Evolutionary conservation across 495 filamentous ascomycete species (phyloP).

Genomic region (Xylaria bambusicola): DNA sequence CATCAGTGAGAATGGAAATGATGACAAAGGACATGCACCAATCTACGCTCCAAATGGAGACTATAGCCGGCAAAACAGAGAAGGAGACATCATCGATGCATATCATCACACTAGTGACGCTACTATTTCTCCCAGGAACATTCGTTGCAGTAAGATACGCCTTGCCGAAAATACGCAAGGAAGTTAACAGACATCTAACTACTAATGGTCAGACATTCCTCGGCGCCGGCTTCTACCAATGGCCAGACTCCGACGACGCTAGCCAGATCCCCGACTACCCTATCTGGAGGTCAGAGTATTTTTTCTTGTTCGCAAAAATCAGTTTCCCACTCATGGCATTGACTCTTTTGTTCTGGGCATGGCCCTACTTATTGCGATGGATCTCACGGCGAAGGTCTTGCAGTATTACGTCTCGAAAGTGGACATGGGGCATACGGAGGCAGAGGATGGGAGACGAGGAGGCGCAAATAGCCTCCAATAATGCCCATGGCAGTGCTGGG

Average conservation of each 20-base stretch:
- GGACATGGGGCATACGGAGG: background rate
- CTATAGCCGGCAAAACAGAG: conserved; percentile 34
- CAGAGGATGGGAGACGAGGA: background rate
- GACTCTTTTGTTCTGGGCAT: background rate
- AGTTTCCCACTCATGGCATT: conserved; percentile 7
- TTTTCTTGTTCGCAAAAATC: conserved; percentile 11
- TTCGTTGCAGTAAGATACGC: conserved; percentile 41
- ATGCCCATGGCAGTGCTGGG: background rate
- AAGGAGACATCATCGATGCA: conserved; percentile 42
- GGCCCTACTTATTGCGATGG: too few species aligned
- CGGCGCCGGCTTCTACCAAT: conserved; percentile 36
- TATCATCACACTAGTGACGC: conserved; percentile 45
- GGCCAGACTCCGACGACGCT: conserved; percentile 3
- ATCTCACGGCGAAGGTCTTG: background rate
- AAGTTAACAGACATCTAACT: conserved; percentile 11
- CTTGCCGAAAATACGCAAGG: conserved; percentile 4
- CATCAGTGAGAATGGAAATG: conserved; percentile 4
- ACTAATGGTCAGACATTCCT: conserved; percentile 32
- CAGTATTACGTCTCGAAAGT: background rate
- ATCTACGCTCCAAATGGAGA: conserved; percentile 23
- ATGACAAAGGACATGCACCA: conserved; percentile 15
- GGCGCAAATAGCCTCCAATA: background rate
- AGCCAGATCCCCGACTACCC: background rate
- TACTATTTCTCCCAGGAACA: conserved; percentile 48
- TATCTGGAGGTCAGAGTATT: background rate